These are phyloP conservation scores for Acidomyces sp. DNA, from an alignment of 495 filamentous ascomycete species.

Conservation along the genomic window DNA sequence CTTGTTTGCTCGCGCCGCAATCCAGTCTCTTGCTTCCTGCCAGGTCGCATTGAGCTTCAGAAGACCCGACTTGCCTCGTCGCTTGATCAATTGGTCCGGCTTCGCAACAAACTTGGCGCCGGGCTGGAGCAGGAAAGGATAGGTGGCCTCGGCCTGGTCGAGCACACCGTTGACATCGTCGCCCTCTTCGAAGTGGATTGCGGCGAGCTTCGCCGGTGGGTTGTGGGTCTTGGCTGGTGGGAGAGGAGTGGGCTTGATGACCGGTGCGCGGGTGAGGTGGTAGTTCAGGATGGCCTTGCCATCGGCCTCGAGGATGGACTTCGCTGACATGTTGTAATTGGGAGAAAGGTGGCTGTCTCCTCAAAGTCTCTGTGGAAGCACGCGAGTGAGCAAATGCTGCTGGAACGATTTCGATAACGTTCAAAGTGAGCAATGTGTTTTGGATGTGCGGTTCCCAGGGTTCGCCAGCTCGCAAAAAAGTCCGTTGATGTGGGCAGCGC, in stretches of 20 bases:
- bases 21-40: conserved; percentile 83
- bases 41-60: conserved; percentile 95
- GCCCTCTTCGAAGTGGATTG: conserved; percentile 85
- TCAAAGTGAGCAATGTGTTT: background rate
- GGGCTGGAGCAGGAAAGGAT: conserved; percentile 76
- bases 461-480: background rate
- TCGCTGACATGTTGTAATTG: conserved; percentile 67
- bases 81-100: conserved; percentile 99
- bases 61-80: conserved; percentile 95
- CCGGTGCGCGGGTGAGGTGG: conserved; percentile 94
- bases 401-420: background rate
- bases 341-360: too few species aligned
- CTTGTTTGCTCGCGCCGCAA: conserved; percentile 84
- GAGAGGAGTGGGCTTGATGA: conserved; percentile 96
- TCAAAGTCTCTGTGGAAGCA: conserved; percentile 3
- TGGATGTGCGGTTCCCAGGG: background rate
- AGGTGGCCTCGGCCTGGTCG: conserved; percentile 86
- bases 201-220: conserved; percentile 76
- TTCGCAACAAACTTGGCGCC: conserved; percentile 95
- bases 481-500: conserved; percentile 1
- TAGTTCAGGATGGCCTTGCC: conserved; percentile 99
- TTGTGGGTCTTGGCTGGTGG: conserved; percentile 79
- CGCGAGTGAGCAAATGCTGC: conserved; percentile 2
- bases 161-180: conserved; percentile 70
- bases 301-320: conserved; percentile 96